Evolutionary conservation across 169 alveolate species (phyloP).

Genomic region (Cystoisospora suis): DNA sequence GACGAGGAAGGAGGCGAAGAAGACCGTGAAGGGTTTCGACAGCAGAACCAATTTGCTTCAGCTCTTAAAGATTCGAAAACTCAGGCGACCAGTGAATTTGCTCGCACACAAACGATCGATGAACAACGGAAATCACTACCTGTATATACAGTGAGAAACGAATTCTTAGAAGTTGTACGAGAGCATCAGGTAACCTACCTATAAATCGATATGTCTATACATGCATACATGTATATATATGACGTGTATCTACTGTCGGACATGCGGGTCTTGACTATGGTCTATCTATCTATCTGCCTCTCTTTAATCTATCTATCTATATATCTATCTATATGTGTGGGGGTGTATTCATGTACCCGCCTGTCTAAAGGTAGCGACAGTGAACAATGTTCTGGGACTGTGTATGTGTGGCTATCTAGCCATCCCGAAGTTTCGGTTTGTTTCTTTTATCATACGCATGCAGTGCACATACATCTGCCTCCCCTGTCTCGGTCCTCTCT

Average conservation of each 20-base stretch:
- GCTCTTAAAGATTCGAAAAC: constrained; percentile 61
- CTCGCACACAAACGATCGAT: constrained; percentile 82
- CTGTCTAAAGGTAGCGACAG: not conserved
- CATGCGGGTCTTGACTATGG: not conserved
- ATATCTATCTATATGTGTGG: constrained; percentile 79
- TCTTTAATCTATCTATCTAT: no score
- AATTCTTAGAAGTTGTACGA: constrained; percentile 82
- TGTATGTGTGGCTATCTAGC: not conserved
- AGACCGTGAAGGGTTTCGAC: not conserved
- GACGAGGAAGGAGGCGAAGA: constrained; percentile 52
- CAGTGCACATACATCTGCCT: no score
- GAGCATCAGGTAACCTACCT: constrained; percentile 96
- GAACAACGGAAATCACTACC: constrained; percentile 90
- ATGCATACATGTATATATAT: constrained; percentile 92
- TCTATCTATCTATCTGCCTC: not conserved
- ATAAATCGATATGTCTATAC: constrained; percentile 96
- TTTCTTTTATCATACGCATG: not conserved
- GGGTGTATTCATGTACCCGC: constrained; percentile 31
- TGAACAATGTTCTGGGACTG: not conserved
- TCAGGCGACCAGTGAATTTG: constrained; percentile 74
- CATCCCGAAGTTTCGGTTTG: not conserved
- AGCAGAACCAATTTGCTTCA: constrained; percentile 70
- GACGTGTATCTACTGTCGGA: not conserved
- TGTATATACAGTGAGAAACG: constrained; percentile 78
- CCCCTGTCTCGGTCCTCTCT: no score